These are phyloP conservation scores for Porpolomopsis calyptriformis DNA, from an alignment of 768 basidiomycete genomes.

Conservation along the genomic window DNA sequence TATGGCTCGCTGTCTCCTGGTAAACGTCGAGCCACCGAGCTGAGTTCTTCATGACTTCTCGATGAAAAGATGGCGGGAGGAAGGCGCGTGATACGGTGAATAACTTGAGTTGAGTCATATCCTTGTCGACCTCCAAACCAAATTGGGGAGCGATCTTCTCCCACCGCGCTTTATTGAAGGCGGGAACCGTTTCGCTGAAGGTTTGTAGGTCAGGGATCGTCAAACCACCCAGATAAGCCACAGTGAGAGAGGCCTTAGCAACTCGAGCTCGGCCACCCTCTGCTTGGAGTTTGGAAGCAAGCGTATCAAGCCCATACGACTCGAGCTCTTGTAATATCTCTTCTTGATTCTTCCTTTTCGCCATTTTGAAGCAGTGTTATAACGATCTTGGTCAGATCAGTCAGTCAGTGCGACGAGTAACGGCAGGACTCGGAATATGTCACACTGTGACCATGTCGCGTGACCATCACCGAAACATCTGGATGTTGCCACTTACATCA, in stretches of 20 bases:
- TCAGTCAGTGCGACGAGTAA: too few species aligned
- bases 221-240: conserved; percentile 5
- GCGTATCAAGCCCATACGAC: conserved; percentile 1
- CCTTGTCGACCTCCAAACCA: not conserved
- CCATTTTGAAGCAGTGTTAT: conserved; percentile 3
- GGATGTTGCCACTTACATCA: too few species aligned
- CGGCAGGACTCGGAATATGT: too few species aligned
- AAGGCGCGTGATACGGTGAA: conserved; percentile 3
- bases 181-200: conserved; percentile 4
- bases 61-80: conserved; percentile 6
- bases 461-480: too few species aligned
- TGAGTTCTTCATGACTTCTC: conserved; percentile 4
- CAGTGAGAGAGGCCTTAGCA: conserved; percentile 2
- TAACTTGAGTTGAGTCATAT: conserved; percentile 1
- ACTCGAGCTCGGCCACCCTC: conserved; percentile 5
- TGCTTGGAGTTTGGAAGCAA: not conserved
- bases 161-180: conserved; percentile 6
- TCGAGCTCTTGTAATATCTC: conserved; percentile 7
- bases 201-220: conserved; percentile 2
- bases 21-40: conserved; percentile 4
- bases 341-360: conserved; percentile 6
- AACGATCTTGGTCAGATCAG: not conserved
- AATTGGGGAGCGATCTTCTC: conserved; percentile 3
- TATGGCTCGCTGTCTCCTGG: conserved; percentile 1
- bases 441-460: too few species aligned